phyloP scores from a whole-genome alignment of 2,329 filamentous ascomycete species.

The Colletotrichum lentis region DNA sequence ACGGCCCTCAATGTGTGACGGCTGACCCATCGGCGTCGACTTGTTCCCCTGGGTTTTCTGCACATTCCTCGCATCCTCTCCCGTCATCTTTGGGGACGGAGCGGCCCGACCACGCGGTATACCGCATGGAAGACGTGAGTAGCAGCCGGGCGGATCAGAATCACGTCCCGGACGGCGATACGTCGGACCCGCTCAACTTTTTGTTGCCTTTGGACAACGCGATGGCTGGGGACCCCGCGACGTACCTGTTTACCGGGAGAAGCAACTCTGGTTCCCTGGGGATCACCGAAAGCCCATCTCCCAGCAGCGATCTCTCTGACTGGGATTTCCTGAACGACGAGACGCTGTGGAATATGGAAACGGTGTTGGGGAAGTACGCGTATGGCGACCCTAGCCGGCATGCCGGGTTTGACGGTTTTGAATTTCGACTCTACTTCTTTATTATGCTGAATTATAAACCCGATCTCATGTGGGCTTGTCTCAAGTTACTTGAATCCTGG shows the following conservation, averaged over 20 bases:
- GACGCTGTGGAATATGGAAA: constrained; percentile 39
- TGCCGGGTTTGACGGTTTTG: constrained; percentile 8
- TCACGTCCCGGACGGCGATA: not conserved
- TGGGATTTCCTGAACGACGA: constrained; percentile 39
- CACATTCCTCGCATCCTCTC: not conserved
- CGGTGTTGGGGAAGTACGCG: constrained; percentile 37
- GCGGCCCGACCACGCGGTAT: not conserved
- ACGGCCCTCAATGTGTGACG: not conserved
- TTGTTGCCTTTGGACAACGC: not conserved
- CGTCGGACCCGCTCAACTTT: not conserved
- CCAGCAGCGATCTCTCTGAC: constrained; percentile 13
- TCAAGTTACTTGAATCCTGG: too few species aligned
- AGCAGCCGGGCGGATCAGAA: not conserved
- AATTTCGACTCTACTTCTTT: not conserved
- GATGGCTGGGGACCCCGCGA: not conserved
- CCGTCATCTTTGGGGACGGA: not conserved
- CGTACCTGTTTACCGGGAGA: not conserved
- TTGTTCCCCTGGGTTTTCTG: not conserved
- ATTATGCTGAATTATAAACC: too few species aligned
- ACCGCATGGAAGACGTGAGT: not conserved
- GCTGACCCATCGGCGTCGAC: not conserved
- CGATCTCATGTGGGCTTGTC: too few species aligned
- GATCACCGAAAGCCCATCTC: constrained; percentile 4
- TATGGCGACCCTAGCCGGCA: constrained; percentile 33
- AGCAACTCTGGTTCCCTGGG: not conserved